A percentile compares a stretch with the other conserved stretches of the same genome.
These are phyloP conservation scores for Candida palmyrensis DNA, from an alignment of 805 yeast species.

Conservation along the genomic window DNA sequence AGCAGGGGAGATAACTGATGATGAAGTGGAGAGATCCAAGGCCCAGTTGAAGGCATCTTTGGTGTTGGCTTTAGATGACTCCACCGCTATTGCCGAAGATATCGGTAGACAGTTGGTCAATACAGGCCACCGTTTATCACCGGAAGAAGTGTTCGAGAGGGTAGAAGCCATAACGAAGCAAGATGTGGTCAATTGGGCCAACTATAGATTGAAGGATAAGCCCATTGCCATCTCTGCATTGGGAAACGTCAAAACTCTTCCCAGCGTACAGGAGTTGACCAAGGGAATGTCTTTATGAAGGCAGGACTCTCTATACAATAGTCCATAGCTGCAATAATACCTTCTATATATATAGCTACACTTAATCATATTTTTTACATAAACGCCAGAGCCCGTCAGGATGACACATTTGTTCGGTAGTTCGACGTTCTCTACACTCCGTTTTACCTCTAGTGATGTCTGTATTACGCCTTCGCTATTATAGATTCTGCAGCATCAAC, in stretches of 20 bases:
- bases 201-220: constrained; percentile 66
- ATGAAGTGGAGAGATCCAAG: constrained; percentile 91
- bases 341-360: constrained; percentile 3
- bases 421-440: too few species aligned
- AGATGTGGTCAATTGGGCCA: constrained; percentile 87
- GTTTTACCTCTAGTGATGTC: too few species aligned
- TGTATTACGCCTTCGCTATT: constrained; percentile 2
- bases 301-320: constrained; percentile 4
- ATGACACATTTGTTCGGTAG: too few species aligned
- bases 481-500: constrained; percentile 22
- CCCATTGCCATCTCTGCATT: constrained; percentile 90
- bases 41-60: constrained; percentile 92
- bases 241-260: constrained; percentile 73
- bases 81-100: constrained; percentile 95
- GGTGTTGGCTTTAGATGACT: constrained; percentile 84
- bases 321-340: too few species aligned
- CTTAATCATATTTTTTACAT: background rate
- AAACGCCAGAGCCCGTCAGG: too few species aligned
- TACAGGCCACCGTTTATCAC: constrained; percentile 74
- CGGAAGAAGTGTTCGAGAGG: constrained; percentile 67
- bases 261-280: constrained; percentile 56
- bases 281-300: constrained; percentile 27
- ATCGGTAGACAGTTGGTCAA: constrained; percentile 96
- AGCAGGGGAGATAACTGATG: constrained; percentile 68
- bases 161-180: constrained; percentile 74